Percentiles rank a stretch among this genome's conserved stretches.
These are phyloP conservation scores for Cytospora chrysosperma DNA, from an alignment of 2,329 filamentous ascomycete species.

Conservation along the genomic window DNA sequence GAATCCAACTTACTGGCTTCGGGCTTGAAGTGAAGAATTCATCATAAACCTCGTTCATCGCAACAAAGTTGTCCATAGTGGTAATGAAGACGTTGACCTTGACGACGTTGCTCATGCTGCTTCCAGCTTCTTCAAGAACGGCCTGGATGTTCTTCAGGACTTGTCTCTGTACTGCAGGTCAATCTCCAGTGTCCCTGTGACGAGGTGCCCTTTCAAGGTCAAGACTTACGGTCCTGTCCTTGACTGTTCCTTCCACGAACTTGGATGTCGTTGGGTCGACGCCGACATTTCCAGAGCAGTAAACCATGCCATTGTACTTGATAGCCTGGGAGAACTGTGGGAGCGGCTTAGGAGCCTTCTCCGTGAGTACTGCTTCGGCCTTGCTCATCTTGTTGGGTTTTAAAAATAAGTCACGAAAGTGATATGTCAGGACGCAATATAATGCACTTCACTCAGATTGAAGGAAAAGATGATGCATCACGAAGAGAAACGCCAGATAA, in stretches of 20 bases:
- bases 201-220: no score
- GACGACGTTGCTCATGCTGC: conserved; percentile 58
- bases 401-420: neutral
- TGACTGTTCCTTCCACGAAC: conserved; percentile 56
- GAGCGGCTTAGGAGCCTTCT: conserved; percentile 50
- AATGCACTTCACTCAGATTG: neutral
- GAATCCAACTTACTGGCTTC: conserved; percentile 50
- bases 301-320: conserved; percentile 65
- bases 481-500: neutral
- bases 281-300: conserved; percentile 65
- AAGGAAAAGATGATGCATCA: neutral
- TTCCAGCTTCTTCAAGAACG: conserved; percentile 61
- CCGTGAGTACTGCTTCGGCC: conserved; percentile 41
- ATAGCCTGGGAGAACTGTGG: conserved; percentile 62
- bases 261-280: conserved; percentile 54
- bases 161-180: conserved; percentile 43
- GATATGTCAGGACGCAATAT: neutral
- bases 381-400: conserved; percentile 12
- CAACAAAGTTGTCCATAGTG: conserved; percentile 62
- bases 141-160: conserved; percentile 57
- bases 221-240: conserved; percentile 48
- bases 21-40: conserved; percentile 46
- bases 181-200: conserved; percentile 4
- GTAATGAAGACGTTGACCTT: conserved; percentile 68
- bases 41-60: conserved; percentile 56